Evolutionary conservation across 345 rosid species (phyloP).

Genomic region (Rubroshorea leprosula): DNA sequence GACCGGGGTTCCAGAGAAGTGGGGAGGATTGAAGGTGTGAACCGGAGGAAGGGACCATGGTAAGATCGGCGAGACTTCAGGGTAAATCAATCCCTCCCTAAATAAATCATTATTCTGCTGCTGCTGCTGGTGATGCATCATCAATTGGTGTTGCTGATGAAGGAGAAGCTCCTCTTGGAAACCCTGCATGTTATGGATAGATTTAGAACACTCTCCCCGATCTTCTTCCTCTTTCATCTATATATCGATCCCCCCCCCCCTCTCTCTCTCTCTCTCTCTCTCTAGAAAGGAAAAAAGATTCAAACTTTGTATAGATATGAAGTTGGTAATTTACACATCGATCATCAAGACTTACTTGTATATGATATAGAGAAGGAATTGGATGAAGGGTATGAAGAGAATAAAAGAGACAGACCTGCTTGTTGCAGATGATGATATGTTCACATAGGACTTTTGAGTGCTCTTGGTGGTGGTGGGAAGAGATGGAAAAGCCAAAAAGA

Average conservation of each 20-base stretch:
- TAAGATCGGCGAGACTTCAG: conserved; percentile 52
- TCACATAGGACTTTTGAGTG: conserved; percentile 18
- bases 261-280: conserved; percentile 7
- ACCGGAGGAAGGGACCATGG: conserved; percentile 50
- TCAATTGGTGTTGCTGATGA: conserved; percentile 54
- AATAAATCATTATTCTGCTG: conserved; percentile 27
- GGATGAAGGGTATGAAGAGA: conserved; percentile 10
- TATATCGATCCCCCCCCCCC: conserved; percentile 6
- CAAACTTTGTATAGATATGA: conserved; percentile 11
- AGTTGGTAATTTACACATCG: conserved; percentile 10
- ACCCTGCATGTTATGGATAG: conserved; percentile 51
- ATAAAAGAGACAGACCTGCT: conserved; percentile 31
- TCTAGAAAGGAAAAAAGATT: neutral
- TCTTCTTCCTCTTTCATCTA: conserved; percentile 71
- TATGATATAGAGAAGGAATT: conserved; percentile 1
- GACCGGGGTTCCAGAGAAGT: conserved; percentile 27
- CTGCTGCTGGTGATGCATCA: conserved; percentile 31
- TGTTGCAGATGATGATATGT: conserved; percentile 15
- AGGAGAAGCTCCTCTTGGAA: conserved; percentile 63
- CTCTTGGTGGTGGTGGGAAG: conserved; percentile 14
- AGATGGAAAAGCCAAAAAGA: conserved; percentile 9
- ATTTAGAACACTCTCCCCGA: conserved; percentile 52
- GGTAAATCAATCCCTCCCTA: conserved; percentile 40
- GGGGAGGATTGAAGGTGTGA: conserved; percentile 28
- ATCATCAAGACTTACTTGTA: conserved; percentile 12